These are phyloP conservation scores for Eutrema heterophyllum DNA, from an alignment of 345 rosid species.

Conservation along the genomic window DNA sequence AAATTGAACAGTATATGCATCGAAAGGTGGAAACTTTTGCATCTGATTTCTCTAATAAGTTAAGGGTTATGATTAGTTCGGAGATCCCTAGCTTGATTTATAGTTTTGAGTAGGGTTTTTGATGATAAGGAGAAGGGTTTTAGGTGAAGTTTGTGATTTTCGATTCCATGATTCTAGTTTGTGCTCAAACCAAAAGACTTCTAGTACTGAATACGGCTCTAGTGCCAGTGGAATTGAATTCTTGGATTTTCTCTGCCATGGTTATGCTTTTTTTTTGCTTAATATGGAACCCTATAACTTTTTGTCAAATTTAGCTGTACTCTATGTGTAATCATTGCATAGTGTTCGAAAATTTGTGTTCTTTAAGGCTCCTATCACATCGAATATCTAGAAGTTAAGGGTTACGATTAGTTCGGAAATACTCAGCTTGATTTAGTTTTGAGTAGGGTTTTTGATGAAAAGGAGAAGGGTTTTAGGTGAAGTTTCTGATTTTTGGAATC, in stretches of 20 bases:
- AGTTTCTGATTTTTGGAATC: neutral
- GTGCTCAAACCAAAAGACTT: neutral
- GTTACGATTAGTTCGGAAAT: neutral
- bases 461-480: conserved; percentile 7
- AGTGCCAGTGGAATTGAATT: neutral
- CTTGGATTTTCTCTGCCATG: neutral
- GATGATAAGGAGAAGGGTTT: neutral
- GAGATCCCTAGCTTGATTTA: neutral
- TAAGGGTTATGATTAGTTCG: neutral
- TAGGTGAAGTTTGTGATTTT: neutral
- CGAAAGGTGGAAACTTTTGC: conserved; percentile 12
- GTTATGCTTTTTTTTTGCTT: too few relatives aligned
- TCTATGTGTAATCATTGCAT: neutral
- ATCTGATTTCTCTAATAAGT: neutral
- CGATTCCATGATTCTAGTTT: neutral
- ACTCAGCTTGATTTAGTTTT: neutral
- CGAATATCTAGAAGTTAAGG: neutral
- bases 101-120: conserved; percentile 12
- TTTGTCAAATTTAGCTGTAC: neutral
- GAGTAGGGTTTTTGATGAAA: conserved; percentile 10
- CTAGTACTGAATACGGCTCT: neutral
- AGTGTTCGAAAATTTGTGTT: neutral
- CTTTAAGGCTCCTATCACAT: neutral
- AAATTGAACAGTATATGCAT: neutral
- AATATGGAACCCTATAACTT: too few relatives aligned